Evolutionary conservation across 768 basidiomycete genomes (phyloP).

Genomic region (Cyclocybe aegerita): DNA sequence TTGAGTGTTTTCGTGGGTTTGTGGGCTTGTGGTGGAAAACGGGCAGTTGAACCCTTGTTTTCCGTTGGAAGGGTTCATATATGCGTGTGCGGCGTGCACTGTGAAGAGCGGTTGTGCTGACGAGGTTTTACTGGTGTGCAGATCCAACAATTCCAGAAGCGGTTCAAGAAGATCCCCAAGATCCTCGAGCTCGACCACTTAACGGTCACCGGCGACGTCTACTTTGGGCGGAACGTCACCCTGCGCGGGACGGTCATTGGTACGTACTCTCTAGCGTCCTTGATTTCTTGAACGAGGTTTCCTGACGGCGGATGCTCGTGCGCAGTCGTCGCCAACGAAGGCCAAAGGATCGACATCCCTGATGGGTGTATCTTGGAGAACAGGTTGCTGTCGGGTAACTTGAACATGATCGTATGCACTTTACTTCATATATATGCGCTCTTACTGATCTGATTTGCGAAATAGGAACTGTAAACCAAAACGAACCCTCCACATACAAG

Average conservation of each 20-base stretch:
- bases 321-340: constrained; percentile 75
- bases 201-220: constrained; percentile 90
- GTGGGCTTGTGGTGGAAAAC: background rate
- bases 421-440: background rate
- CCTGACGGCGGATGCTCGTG: background rate
- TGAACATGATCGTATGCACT: constrained; percentile 69
- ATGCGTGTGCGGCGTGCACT: background rate
- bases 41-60: background rate
- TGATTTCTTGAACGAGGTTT: background rate
- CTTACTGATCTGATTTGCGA: background rate
- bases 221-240: constrained; percentile 85
- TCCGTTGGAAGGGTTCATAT: background rate
- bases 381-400: constrained; percentile 78
- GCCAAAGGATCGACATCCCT: constrained; percentile 79
- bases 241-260: constrained; percentile 89
- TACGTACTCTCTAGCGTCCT: constrained; percentile 16
- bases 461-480: constrained; percentile 28
- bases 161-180: constrained; percentile 92
- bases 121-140: constrained; percentile 18
- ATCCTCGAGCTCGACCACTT: constrained; percentile 92
- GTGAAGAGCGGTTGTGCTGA: background rate
- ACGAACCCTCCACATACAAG: too few species aligned
- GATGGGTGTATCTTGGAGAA: constrained; percentile 82
- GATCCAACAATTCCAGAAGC: constrained; percentile 89
- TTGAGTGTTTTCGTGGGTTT: background rate